Base-by-base conservation (phyloP, 2,329 filamentous ascomycete genomes). In the Setomelanomma holmii region DNA sequence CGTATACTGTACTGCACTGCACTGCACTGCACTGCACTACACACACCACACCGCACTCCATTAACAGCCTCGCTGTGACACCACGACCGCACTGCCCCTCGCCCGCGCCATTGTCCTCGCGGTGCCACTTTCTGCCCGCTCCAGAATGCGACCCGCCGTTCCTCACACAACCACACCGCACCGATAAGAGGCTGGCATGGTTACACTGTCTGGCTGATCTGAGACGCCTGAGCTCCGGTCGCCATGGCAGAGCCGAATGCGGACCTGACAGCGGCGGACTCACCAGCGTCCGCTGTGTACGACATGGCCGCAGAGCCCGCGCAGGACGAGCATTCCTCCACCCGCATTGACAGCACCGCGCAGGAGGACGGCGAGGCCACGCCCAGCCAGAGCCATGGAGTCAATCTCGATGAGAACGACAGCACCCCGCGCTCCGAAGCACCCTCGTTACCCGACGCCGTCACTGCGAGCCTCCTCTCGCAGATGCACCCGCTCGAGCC, bases 371-470 rank as follows among this genome's bases (percentile, higher is more conserved):
- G 44, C 42, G 35, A 42, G 44, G 22, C 51, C n/a, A 57, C 55
- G 17, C 51, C 55, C 40, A 40, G 54, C 46, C 53, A 52, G 34
- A 20, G 19, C 49, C 39, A 30, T 7, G 7, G 11, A 10, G 14
- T 7, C 49, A 40, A 20, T 14, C 27, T 30, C 48, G 67, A 67
- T 33, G 68, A 75, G 49, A 57, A 64, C 30, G 75, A 76, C 64
- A 67, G 62, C 56, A 78, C 76, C 12, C 74, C 75, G 41, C 72
- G 75, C 50, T 76, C 75, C 5, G 76, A 77, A 60, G 55, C 71
- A 40, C 75, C 75, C 45, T 71, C 69, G 17, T 50, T 65, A 11
- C 57, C 65, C 40, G 67, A 69, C n/a, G 52, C 58, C 35, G 46
- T 63, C 48, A 58, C 59, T 40, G 56, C 63, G 34, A 50, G 54